These are phyloP conservation scores for Chaetoceros tenuissimus DNA, from an alignment of 108 stramenopile genomes.

Conservation along the genomic window DNA sequence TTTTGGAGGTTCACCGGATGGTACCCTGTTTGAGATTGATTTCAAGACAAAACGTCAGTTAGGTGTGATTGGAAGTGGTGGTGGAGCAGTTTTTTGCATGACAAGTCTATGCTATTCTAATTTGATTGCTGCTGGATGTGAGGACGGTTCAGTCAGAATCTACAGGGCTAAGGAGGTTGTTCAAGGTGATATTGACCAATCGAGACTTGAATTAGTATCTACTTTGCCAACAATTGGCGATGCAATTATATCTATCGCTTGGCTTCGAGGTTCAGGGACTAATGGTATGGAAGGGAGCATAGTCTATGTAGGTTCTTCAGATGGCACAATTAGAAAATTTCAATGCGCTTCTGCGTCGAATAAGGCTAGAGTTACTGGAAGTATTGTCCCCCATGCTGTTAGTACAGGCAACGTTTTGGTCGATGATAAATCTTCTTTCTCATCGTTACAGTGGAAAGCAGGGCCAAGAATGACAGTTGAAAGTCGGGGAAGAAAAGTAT, in stretches of 20 bases:
- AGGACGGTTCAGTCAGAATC: conserved; percentile 72
- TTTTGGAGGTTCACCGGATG: conserved; percentile 67
- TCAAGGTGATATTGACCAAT: conserved; percentile 7
- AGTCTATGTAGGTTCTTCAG: conserved; percentile 83
- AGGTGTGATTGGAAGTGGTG: conserved; percentile 52
- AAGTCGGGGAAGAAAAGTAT: conserved; percentile 42
- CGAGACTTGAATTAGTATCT: conserved; percentile 43
- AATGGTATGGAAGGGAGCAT: conserved; percentile 37
- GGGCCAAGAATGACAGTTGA: conserved; percentile 84
- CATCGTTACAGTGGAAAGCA: conserved; percentile 30
- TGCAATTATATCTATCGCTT: conserved; percentile 78
- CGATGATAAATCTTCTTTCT: conserved; percentile 11
- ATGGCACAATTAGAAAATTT: conserved; percentile 83
- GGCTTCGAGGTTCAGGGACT: conserved; percentile 31
- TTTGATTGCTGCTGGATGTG: conserved; percentile 49
- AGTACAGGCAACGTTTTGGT: conserved; percentile 20
- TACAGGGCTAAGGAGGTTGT: conserved; percentile 27
- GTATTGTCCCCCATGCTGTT: conserved; percentile 13
- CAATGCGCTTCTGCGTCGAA: conserved; percentile 23
- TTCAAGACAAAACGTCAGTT: conserved; percentile 41
- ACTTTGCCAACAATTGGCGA: conserved; percentile 70
- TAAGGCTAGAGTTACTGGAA: conserved; percentile 26
- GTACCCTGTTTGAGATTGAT: conserved; percentile 68
- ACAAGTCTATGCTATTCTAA: conserved; percentile 17
- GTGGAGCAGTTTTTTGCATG: conserved; percentile 70